Evolutionary conservation across 2,329 filamentous ascomycete species (phyloP).

Genomic region (Celoporthe dispersa): DNA sequence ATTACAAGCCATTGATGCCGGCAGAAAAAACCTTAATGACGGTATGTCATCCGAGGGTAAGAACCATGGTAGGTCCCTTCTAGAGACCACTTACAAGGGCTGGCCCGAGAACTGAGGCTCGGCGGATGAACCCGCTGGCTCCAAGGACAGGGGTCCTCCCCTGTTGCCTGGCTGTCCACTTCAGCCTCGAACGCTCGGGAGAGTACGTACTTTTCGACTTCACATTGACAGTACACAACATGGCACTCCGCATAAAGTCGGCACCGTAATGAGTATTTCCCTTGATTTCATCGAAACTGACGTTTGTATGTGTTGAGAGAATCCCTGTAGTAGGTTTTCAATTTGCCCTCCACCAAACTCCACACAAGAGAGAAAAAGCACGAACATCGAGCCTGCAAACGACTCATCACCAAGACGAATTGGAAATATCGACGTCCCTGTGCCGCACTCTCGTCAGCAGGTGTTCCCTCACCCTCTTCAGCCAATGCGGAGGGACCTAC

Average conservation of each 20-base stretch:
- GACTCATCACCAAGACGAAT: not conserved
- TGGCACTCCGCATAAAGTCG: not conserved
- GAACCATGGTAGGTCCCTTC: not conserved
- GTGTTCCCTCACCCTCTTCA: not conserved
- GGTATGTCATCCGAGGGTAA: not conserved
- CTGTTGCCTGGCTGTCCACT: not conserved
- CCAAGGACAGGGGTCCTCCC: conserved; percentile 1
- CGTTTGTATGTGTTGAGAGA: not conserved
- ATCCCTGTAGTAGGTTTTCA: not conserved
- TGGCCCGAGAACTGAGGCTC: conserved; percentile 5
- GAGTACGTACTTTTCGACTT: conserved; percentile 10
- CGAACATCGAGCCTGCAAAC: not conserved
- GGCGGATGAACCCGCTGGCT: conserved; percentile 5
- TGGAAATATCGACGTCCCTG: not conserved
- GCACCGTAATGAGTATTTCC: not conserved
- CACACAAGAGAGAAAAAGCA: not conserved
- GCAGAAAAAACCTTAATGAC: not conserved
- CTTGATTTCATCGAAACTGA: not conserved
- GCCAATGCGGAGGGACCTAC: not conserved
- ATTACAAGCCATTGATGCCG: not conserved
- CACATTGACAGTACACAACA: not conserved
- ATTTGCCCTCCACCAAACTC: not conserved
- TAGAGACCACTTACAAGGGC: not conserved
- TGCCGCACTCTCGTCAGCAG: conserved; percentile 1
- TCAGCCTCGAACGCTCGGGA: not conserved